Evolutionary conservation across 768 basidiomycete species (phyloP), one percentile per base, ranked within the genome.

Genomic region (Suillus tomentosus): DNA sequence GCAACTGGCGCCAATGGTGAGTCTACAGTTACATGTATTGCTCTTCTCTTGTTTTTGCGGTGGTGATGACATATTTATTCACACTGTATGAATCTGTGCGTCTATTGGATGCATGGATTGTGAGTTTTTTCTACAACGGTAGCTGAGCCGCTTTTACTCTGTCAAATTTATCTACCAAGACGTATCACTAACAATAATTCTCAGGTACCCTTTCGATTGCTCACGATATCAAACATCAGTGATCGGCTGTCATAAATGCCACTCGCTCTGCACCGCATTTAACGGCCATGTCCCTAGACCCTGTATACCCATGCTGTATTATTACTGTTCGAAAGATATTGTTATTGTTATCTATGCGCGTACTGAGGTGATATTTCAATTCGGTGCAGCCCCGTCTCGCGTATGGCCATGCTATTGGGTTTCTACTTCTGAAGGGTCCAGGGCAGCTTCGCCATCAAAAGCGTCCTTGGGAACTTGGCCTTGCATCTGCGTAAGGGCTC

Each of bases 401-500:
- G 24, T 24, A 24, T 24, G 36, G 39, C 22, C 39, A 40, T 40
- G 11, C 39, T 42, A 40, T 31, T 58, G 39, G 10, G 39, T 42
- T 13, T 3, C 39, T 31, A 17, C 40, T 42, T 64, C 36, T 15
- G 60, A 17, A 15, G n/a, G 40, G 5, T 37, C 62, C 22, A 22
- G 34, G 42, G 43, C 47, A 42, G 53, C 61, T 65, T 84, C 83
- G 47, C 84, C 81, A 58, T 90, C 87, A 71, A 96, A 94, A 7
- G 95, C 95, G 67, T 93, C 92, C 54, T 82, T 76, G 11, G 95
- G 95, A 39, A 95, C 78, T 71, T 94, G 89, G 40, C 95, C 95
- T 80, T 96, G 95, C 68, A 90, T 79, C 71, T 91, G 91, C n/a
- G 92, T 94, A 63, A 96, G 81, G 19, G 92, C 89, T 5, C 95